Conservation (phyloP, 2,329 filamentous ascomycete genomes). For the Pseudogymnoascus sp. region DNA sequence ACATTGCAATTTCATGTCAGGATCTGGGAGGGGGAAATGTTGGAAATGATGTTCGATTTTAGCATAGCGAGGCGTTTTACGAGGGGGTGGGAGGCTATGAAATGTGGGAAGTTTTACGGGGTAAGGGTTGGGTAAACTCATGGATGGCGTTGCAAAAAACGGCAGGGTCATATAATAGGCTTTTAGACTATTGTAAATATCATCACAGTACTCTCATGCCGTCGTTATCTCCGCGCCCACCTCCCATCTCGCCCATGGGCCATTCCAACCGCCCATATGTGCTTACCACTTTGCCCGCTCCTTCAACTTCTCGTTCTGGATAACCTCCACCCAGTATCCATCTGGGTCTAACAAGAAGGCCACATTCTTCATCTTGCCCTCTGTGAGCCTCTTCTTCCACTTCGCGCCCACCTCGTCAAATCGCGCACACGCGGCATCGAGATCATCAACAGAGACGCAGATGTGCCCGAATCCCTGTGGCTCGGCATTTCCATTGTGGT, state of each 20-base stretch:
- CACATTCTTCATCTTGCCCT: conserved; percentile 84
- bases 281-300: conserved; percentile 14
- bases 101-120: neutral
- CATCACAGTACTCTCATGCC: neutral
- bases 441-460: conserved; percentile 67
- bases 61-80: conserved; percentile 4
- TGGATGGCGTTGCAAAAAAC: neutral
- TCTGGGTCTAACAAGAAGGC: conserved; percentile 84
- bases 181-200: conserved; percentile 2
- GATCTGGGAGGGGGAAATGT: neutral
- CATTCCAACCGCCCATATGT: neutral
- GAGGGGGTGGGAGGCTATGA: neutral
- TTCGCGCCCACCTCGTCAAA: conserved; percentile 71
- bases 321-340: conserved; percentile 67
- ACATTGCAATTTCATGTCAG: neutral
- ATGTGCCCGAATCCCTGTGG: conserved; percentile 92
- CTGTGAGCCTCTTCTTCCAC: conserved; percentile 90
- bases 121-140: neutral
- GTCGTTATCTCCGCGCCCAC: neutral
- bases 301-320: conserved; percentile 66
- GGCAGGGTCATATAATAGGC: neutral
- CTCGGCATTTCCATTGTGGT: conserved; percentile 81
- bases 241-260: neutral
- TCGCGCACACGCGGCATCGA: conserved; percentile 72
- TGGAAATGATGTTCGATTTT: conserved; percentile 1